Conservation (phyloP, 2,329 filamentous ascomycete species). For the Xylaria sp. region DNA sequence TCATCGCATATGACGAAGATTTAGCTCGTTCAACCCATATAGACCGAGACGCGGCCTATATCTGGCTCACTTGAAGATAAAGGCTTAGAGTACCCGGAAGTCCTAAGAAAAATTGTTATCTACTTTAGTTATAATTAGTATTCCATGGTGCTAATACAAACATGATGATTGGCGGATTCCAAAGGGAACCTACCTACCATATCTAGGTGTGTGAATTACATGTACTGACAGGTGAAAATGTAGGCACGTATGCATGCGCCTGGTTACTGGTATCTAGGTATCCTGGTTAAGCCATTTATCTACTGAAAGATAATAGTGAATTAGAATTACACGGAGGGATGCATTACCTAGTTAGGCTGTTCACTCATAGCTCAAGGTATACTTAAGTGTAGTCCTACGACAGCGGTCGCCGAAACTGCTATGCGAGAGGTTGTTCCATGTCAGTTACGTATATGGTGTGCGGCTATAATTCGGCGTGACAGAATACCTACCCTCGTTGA, state of each 20-base stretch:
- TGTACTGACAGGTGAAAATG: not conserved
- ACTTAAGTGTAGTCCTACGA: conserved; percentile 12
- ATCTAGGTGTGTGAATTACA: not conserved
- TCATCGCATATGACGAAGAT: not conserved
- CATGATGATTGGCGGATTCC: conserved; percentile 16
- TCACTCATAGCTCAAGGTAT: not conserved
- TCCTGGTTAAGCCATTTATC: conserved; percentile 1
- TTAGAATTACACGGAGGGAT: conserved; percentile 1
- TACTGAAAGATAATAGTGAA: not conserved
- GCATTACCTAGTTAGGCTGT: conserved; percentile 21
- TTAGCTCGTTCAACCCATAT: not conserved
- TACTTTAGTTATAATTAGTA: not conserved
- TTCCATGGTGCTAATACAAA: not conserved
- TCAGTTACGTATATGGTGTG: conserved; percentile 6
- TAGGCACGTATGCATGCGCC: not conserved
- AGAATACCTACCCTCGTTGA: not conserved
- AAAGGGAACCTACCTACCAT: not conserved
- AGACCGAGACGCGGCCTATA: too few species aligned
- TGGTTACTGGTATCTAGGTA: not conserved
- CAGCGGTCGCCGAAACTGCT: not conserved
- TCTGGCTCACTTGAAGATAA: too few species aligned
- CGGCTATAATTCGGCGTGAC: conserved; percentile 22
- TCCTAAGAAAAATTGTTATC: not conserved
- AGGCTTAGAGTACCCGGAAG: not conserved
- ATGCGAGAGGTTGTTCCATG: conserved; percentile 12